Evolutionary conservation across 148 eudicot species (phyloP).

Genomic region (Euryodendron excelsum): DNA sequence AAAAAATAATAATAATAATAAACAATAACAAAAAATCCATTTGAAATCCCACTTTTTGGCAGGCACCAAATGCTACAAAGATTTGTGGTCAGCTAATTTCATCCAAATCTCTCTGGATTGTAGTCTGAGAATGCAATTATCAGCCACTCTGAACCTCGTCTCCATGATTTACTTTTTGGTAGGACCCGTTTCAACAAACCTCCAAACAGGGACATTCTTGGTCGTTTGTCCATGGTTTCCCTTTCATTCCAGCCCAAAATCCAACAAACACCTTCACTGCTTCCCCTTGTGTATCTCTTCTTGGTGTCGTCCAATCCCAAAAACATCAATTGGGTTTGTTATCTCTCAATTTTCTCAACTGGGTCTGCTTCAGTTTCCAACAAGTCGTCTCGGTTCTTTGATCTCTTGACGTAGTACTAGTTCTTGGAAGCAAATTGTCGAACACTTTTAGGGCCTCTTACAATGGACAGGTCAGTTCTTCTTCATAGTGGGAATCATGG

Average conservation of each 20-base stretch:
- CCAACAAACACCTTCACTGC: neutral
- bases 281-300: neutral
- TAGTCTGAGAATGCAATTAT: neutral
- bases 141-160: constrained; percentile 7
- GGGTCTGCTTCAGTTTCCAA: constrained; percentile 2
- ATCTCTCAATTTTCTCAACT: constrained; percentile 2
- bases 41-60: too few relatives aligned
- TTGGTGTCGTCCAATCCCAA: neutral
- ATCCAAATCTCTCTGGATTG: neutral
- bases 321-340: constrained; percentile 4
- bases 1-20: too few relatives aligned
- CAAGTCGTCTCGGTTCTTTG: neutral
- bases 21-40: too few relatives aligned
- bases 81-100: neutral
- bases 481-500: constrained; percentile 25
- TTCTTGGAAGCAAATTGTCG: constrained; percentile 48
- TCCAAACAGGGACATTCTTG: neutral
- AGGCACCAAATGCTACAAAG: neutral
- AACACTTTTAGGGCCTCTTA: constrained; percentile 48
- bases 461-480: constrained; percentile 41
- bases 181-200: neutral
- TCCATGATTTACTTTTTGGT: constrained; percentile 13
- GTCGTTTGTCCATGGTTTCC: neutral
- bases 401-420: neutral
- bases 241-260: neutral